These are phyloP conservation scores for Penicillium soppii DNA, from an alignment of 495 filamentous ascomycete genomes.

Conservation along the genomic window DNA sequence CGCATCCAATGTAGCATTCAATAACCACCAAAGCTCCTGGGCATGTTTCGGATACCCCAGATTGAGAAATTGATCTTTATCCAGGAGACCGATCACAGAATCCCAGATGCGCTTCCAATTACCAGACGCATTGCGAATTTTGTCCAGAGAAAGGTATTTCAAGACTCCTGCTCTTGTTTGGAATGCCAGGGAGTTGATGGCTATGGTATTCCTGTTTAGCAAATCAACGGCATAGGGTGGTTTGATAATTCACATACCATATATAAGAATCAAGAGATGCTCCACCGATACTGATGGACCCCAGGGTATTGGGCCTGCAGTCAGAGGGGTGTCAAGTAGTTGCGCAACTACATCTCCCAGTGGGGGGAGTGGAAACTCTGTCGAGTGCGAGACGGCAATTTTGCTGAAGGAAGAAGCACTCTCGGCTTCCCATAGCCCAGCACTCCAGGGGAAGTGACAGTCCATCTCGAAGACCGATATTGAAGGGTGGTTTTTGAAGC, in stretches of 20 bases:
- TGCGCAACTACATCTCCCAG: conserved; percentile 26
- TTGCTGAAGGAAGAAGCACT: conserved; percentile 27
- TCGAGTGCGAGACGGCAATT: conserved; percentile 12
- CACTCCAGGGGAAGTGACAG: conserved; percentile 37
- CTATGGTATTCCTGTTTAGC: conserved; percentile 14
- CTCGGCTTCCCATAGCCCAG: conserved; percentile 39
- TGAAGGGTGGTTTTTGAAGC: conserved; percentile 38
- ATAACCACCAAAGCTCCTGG: conserved; percentile 39
- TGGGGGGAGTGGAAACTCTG: conserved; percentile 20
- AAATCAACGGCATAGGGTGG: background rate
- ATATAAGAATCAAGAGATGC: conserved; percentile 37
- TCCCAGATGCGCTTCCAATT: conserved; percentile 42
- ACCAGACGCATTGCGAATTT: conserved; percentile 28
- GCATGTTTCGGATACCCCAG: conserved; percentile 42
- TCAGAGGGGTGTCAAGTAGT: conserved; percentile 22
- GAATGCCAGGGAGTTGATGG: conserved; percentile 35
- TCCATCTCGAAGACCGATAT: conserved; percentile 39
- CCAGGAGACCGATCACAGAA: conserved; percentile 11
- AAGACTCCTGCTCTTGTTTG: conserved; percentile 30
- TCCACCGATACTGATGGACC: conserved; percentile 30
- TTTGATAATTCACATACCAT: conserved; percentile 24
- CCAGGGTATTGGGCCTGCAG: conserved; percentile 18
- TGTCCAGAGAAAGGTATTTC: conserved; percentile 25
- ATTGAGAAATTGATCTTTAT: conserved; percentile 25
- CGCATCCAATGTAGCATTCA: conserved; percentile 31